Conservation (phyloP, 106 monocot genomes). For the Dioscorea dumetorum region DNA sequence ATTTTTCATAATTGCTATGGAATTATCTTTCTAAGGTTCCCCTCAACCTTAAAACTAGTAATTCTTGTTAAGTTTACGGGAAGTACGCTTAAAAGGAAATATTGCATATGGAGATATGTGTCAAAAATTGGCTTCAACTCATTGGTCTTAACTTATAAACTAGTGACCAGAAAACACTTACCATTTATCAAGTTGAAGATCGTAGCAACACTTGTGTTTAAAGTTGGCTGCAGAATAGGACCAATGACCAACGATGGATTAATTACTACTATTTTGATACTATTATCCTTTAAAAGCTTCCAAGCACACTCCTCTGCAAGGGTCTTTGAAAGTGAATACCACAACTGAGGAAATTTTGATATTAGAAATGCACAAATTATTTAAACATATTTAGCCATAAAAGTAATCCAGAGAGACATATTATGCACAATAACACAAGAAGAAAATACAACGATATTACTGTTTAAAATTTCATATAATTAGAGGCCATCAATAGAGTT, state of each 20-base stretch:
- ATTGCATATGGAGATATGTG: too few species aligned
- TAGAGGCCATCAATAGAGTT: neutral
- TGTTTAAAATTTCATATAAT: neutral
- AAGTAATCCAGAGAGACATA: neutral
- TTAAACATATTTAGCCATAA: neutral
- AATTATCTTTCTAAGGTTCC: too few species aligned
- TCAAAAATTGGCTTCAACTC: too few species aligned
- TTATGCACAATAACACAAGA: neutral
- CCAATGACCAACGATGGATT: slow-evolving; percentile 92
- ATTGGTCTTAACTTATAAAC: neutral
- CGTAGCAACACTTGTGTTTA: slow-evolving; percentile 66
- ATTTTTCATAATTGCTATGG: too few species aligned
- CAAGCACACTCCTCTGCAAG: slow-evolving; percentile 87
- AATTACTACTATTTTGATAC: slow-evolving; percentile 62
- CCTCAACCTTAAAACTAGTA: too few species aligned
- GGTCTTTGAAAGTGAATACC: slow-evolving; percentile 86
- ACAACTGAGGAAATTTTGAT: slow-evolving; percentile 23
- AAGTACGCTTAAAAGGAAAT: too few species aligned
- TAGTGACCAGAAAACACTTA: slow-evolving; percentile 3
- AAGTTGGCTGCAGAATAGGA: slow-evolving; percentile 83
- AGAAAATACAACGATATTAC: neutral
- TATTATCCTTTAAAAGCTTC: slow-evolving; percentile 70
- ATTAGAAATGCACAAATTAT: neutral
- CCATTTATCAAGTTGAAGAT: slow-evolving; percentile 78
- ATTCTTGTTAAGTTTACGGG: too few species aligned